Percentiles rank a stretch among this genome's conserved stretches.
phyloP scores from a whole-genome alignment of 2,329 filamentous ascomycete species.

The Aspergillus oerlinghausenensis region DNA sequence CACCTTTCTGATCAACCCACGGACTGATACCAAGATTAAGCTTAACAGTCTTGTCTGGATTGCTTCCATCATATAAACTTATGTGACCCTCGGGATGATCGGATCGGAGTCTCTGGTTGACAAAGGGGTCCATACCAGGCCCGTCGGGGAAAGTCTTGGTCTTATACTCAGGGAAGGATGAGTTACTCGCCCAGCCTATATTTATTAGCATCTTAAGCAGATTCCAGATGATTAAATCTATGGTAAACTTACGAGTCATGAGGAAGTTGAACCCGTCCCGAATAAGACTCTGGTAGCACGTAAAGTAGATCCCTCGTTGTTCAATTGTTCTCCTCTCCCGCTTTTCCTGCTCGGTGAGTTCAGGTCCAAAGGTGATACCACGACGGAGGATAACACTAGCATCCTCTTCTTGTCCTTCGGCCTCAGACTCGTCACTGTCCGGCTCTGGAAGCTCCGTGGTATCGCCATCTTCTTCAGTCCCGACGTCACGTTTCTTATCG shows the following conservation, averaged over 20 bases:
- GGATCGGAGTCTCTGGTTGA: conserved; percentile 13
- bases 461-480: conserved; percentile 6
- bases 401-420: conserved; percentile 3
- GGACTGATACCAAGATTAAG: conserved; percentile 18
- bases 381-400: conserved; percentile 40
- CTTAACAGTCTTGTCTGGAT: conserved; percentile 8
- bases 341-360: conserved; percentile 34
- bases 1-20: conserved; percentile 42
- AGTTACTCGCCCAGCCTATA: conserved; percentile 20
- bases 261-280: conserved; percentile 35
- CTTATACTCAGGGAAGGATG: conserved; percentile 15
- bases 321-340: conserved; percentile 21
- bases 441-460: conserved; percentile 1
- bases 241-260: conserved; percentile 16
- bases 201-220: not conserved
- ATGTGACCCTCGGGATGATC: conserved; percentile 12
- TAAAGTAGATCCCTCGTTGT: conserved; percentile 45
- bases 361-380: conserved; percentile 42
- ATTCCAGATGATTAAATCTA: not conserved
- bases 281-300: conserved; percentile 44
- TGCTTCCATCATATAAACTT: conserved; percentile 14
- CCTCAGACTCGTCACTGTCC: not conserved
- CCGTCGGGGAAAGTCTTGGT: not conserved
- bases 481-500: conserved; percentile 21
- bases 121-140: conserved; percentile 18